phyloP scores from a whole-genome alignment of 83 land plant species.

The Diphasiastrum complanatum region DNA sequence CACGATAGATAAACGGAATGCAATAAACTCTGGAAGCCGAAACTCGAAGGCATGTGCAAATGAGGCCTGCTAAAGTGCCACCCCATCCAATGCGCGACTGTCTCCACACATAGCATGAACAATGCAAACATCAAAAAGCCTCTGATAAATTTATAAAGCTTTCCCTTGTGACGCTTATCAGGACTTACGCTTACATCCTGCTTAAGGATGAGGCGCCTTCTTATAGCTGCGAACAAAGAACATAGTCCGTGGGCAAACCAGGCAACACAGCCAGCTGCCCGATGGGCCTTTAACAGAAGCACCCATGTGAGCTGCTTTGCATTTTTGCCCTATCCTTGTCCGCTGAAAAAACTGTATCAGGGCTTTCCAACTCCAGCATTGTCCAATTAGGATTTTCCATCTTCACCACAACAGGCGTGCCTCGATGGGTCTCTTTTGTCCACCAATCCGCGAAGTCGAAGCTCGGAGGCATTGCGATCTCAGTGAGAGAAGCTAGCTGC shows the following conservation, averaged over 20 bases:
- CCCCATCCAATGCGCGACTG: conserved; percentile 20
- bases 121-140: conserved; percentile 12
- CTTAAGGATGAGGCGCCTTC: conserved; percentile 26
- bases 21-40: too few species aligned
- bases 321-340: conserved; percentile 39
- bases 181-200: neutral
- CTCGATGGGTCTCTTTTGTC: conserved; percentile 43
- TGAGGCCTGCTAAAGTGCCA: conserved; percentile 24
- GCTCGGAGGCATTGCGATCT: too few species aligned
- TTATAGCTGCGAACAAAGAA: conserved; percentile 34
- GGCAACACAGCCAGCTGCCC: conserved; percentile 24
- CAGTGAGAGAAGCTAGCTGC: too few species aligned
- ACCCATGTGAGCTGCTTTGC: conserved; percentile 56
- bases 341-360: conserved; percentile 33
- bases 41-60: conserved; percentile 20
- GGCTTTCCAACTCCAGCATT: conserved; percentile 48
- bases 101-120: conserved; percentile 5
- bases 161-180: conserved; percentile 6
- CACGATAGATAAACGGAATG: conserved; percentile 18
- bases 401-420: conserved; percentile 72
- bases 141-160: conserved; percentile 14
- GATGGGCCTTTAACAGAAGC: conserved; percentile 45
- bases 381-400: conserved; percentile 91
- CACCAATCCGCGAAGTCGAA: too few species aligned
- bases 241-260: conserved; percentile 21